Evolutionary conservation across 2,329 filamentous ascomycete species (phyloP).

Genomic region (Onygenales sp.): DNA sequence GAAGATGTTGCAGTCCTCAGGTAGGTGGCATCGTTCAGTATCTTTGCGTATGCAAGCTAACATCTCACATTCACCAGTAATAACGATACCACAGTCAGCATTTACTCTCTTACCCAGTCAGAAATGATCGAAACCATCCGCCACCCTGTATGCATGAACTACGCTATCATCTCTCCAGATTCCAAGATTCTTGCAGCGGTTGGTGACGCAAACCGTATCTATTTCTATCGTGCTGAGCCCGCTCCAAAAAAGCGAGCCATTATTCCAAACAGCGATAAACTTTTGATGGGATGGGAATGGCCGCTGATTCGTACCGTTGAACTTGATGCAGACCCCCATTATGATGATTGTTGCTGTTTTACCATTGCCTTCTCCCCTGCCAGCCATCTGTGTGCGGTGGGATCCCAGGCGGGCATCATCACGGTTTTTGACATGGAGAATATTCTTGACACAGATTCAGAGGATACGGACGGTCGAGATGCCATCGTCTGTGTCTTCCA

Average conservation of each 20-base stretch:
- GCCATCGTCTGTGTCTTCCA: conserved; percentile 66
- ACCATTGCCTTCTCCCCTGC: conserved; percentile 41
- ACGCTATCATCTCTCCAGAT: conserved; percentile 86
- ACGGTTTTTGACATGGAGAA: conserved; percentile 34
- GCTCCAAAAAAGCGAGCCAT: conserved; percentile 21
- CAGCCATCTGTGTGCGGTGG: conserved; percentile 39
- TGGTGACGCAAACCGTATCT: conserved; percentile 77
- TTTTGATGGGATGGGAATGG: conserved; percentile 33
- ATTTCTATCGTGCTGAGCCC: conserved; percentile 53
- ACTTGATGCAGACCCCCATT: conserved; percentile 30
- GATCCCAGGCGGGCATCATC: conserved; percentile 40
- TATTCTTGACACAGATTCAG: conserved; percentile 29
- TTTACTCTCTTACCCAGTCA: conserved; percentile 66
- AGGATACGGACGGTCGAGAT: conserved; percentile 40
- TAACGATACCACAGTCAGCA: conserved; percentile 79
- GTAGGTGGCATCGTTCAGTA: conserved; percentile 19
- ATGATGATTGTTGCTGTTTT: conserved; percentile 38
- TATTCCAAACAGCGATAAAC: conserved; percentile 21
- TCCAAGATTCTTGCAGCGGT: conserved; percentile 72
- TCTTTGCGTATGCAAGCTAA: no score
- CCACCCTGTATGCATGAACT: conserved; percentile 82
- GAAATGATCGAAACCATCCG: conserved; percentile 60
- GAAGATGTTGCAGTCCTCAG: conserved; percentile 47
- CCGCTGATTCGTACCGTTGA: conserved; percentile 28
- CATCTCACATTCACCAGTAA: conserved; percentile 47